A percentile compares a stretch with the other conserved stretches of the same genome.
phyloP scores from a whole-genome alignment of 805 yeast genomes.

The Metschnikowia borealis region DNA sequence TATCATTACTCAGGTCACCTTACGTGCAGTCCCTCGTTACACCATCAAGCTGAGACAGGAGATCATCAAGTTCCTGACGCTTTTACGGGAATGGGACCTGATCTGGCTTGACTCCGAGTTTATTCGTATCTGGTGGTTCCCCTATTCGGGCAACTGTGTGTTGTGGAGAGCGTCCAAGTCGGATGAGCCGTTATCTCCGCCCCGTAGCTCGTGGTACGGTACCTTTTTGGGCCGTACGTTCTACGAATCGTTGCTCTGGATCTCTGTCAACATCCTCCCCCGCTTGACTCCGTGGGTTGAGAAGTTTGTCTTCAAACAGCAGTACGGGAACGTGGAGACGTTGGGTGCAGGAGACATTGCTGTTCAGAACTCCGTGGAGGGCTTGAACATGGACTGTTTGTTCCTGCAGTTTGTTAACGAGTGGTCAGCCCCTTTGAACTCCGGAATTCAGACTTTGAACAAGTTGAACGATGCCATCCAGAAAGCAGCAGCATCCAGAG shows the following conservation, averaged over 20 bases:
- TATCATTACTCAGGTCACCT: slow-evolving; percentile 76
- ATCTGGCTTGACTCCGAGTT: slow-evolving; percentile 90
- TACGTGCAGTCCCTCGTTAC: slow-evolving; percentile 80
- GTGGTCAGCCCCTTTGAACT: slow-evolving; percentile 89
- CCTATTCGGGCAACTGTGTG: slow-evolving; percentile 80
- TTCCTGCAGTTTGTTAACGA: slow-evolving; percentile 93
- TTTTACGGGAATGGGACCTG: slow-evolving; percentile 68
- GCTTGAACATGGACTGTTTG: slow-evolving; percentile 91
- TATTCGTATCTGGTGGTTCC: slow-evolving; percentile 97
- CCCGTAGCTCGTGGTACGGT: slow-evolving; percentile 82
- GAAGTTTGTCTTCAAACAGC: slow-evolving; percentile 77
- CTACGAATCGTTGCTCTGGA: slow-evolving; percentile 75
- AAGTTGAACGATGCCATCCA: slow-evolving; percentile 60
- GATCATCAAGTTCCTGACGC: slow-evolving; percentile 70
- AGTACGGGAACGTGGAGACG: slow-evolving; percentile 74
- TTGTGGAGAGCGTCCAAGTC: slow-evolving; percentile 89
- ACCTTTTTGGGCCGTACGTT: slow-evolving; percentile 71
- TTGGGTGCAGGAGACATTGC: slow-evolving; percentile 58
- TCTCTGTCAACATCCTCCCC: slow-evolving; percentile 70
- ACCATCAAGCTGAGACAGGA: slow-evolving; percentile 79
- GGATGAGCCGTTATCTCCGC: slow-evolving; percentile 54
- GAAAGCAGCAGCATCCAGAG: slow-evolving; percentile 54
- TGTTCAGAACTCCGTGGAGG: slow-evolving; percentile 78
- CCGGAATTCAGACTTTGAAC: slow-evolving; percentile 68
- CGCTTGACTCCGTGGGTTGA: slow-evolving; percentile 81